phyloP scores from a whole-genome alignment of 768 basidiomycete genomes.

The Austroboletus festivus region DNA sequence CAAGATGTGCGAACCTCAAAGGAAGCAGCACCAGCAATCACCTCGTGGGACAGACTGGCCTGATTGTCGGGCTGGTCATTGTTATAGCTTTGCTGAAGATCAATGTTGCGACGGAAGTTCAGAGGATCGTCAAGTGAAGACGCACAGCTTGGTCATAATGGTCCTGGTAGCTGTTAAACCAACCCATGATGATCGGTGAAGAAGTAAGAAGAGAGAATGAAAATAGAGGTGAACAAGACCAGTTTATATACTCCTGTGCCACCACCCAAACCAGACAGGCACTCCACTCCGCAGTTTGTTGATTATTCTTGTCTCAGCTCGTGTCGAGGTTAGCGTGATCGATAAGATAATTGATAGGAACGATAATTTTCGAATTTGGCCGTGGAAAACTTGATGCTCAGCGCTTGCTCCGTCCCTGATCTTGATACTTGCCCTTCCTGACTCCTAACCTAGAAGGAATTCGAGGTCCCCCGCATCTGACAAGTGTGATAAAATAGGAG shows the following conservation, averaged over 20 bases:
- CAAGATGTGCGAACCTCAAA: constrained; percentile 13
- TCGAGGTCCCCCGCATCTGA: no score
- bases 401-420: neutral
- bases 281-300: constrained; percentile 1
- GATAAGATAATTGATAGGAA: constrained; percentile 21
- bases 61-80: neutral
- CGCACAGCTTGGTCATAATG: constrained; percentile 5
- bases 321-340: constrained; percentile 10
- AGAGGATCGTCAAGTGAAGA: neutral
- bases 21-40: constrained; percentile 16
- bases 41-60: constrained; percentile 17
- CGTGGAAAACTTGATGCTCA: neutral
- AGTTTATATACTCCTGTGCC: constrained; percentile 20
- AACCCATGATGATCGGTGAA: constrained; percentile 12
- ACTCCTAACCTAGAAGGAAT: no score
- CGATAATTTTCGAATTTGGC: neutral
- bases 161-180: neutral
- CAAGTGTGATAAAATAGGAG: no score
- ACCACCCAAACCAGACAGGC: constrained; percentile 8
- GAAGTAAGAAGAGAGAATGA: neutral
- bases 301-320: constrained; percentile 12
- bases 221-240: neutral
- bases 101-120: no score
- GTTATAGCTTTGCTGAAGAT: no score
- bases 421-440: no score